These are phyloP conservation scores for Tremella yokohamensis DNA, from an alignment of 768 basidiomycete genomes.

Conservation along the genomic window DNA sequence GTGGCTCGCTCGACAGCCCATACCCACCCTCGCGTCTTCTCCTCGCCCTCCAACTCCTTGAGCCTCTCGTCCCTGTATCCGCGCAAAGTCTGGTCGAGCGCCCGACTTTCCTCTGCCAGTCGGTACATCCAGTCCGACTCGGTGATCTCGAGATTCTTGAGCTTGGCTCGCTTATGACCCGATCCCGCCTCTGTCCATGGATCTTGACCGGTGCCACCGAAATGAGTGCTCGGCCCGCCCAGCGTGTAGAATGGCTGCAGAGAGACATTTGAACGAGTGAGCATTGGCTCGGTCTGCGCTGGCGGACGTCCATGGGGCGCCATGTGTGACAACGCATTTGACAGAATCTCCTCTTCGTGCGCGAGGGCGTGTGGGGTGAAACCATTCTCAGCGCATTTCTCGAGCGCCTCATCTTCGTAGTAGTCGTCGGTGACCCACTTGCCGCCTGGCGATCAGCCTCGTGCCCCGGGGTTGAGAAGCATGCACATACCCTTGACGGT, in stretches of 20 bases:
- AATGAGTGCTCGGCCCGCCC: slow-evolving; percentile 88
- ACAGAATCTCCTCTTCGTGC: slow-evolving; percentile 52
- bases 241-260: slow-evolving; percentile 74
- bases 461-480: not conserved
- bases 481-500: slow-evolving; percentile 71
- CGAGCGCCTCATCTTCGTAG: slow-evolving; percentile 77
- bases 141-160: slow-evolving; percentile 74
- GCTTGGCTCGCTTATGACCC: slow-evolving; percentile 72
- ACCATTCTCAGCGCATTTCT: slow-evolving; percentile 74
- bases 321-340: slow-evolving; percentile 66
- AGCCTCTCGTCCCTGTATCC: slow-evolving; percentile 46
- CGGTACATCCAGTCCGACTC: slow-evolving; percentile 91
- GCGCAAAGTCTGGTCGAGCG: slow-evolving; percentile 57
- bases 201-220: slow-evolving; percentile 76
- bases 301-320: slow-evolving; percentile 51
- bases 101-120: slow-evolving; percentile 64
- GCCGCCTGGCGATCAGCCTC: slow-evolving; percentile 61
- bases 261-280: slow-evolving; percentile 9
- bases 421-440: slow-evolving; percentile 94
- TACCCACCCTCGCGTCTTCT: slow-evolving; percentile 29
- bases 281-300: slow-evolving; percentile 40
- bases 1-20: slow-evolving; percentile 13
- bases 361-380: slow-evolving; percentile 73
- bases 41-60: slow-evolving; percentile 26
- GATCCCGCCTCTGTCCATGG: slow-evolving; percentile 87